A percentile compares a stretch with the other conserved stretches of the same genome.
Conservation (phyloP, 1,139 yeast species). For the Ogataea hybrid region DNA sequence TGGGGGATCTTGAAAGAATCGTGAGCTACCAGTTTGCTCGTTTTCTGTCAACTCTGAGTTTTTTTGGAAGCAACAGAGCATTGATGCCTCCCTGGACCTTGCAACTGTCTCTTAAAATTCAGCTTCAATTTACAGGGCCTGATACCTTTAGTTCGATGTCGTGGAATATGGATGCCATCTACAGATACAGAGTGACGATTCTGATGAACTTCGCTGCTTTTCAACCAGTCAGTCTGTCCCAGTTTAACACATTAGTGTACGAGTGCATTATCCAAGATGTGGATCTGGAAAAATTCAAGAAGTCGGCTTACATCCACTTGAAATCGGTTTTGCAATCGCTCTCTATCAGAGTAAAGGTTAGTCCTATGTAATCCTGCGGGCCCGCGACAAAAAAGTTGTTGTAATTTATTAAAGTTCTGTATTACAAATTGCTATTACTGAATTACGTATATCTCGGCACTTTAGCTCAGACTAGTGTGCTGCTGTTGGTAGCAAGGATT, state of each 20-base stretch:
- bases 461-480: no score
- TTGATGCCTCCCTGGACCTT: background rate
- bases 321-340: slow-evolving; percentile 1
- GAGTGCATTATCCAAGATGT: slow-evolving; percentile 4
- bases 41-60: background rate
- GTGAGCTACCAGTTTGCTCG: slow-evolving; percentile 4
- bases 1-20: background rate
- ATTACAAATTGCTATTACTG: background rate
- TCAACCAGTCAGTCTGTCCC: slow-evolving; percentile 2
- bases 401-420: background rate
- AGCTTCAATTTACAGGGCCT: slow-evolving; percentile 5
- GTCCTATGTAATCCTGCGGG: background rate
- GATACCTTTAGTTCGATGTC: background rate
- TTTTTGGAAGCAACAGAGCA: background rate
- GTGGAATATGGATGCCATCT: background rate
- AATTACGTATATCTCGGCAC: no score
- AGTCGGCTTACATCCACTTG: background rate
- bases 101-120: slow-evolving; percentile 1
- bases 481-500: no score
- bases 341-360: slow-evolving; percentile 2
- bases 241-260: slow-evolving; percentile 3
- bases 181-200: slow-evolving; percentile 4
- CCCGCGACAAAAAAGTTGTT: background rate
- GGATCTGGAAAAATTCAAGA: slow-evolving; percentile 1
- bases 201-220: slow-evolving; percentile 2